These are phyloP conservation scores for Novymonas esmeraldas DNA, from an alignment of 208 protist species.

Conservation along the genomic window DNA sequence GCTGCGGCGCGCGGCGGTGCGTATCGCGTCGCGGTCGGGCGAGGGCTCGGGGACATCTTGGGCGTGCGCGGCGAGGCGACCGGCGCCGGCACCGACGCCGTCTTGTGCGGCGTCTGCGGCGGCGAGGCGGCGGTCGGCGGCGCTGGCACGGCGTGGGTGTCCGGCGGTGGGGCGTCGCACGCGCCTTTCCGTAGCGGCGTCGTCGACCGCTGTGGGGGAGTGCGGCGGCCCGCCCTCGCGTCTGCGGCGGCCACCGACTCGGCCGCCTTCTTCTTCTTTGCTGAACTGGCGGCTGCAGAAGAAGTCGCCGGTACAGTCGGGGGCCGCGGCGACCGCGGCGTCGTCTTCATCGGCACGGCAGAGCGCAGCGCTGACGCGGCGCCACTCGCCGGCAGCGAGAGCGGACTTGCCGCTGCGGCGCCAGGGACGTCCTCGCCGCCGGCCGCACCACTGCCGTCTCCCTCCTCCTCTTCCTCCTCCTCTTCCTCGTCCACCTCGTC, in stretches of 20 bases:
- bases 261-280: constrained; percentile 1
- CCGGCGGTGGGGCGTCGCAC: background rate
- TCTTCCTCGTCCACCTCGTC: constrained; percentile 5
- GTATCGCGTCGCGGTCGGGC: constrained; percentile 3
- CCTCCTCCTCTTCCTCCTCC: constrained; percentile 7
- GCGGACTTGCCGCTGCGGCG: background rate
- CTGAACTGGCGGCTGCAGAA: background rate
- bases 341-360: background rate
- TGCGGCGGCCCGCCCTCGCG: background rate
- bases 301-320: background rate
- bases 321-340: background rate
- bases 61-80: constrained; percentile 1
- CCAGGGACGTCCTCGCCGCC: background rate
- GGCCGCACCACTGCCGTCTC: background rate
- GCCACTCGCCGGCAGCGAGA: background rate
- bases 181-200: constrained; percentile 2
- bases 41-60: background rate
- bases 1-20: background rate
- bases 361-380: background rate
- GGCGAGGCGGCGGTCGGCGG: background rate
- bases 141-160: background rate
- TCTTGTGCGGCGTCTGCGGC: background rate
- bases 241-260: background rate
- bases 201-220: background rate
- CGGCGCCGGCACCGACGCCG: background rate